Percentiles rank a stretch among this genome's conserved stretches.
phyloP scores from a whole-genome alignment of 208 protist genomes.

The Endotrypanum monterogeii region DNA sequence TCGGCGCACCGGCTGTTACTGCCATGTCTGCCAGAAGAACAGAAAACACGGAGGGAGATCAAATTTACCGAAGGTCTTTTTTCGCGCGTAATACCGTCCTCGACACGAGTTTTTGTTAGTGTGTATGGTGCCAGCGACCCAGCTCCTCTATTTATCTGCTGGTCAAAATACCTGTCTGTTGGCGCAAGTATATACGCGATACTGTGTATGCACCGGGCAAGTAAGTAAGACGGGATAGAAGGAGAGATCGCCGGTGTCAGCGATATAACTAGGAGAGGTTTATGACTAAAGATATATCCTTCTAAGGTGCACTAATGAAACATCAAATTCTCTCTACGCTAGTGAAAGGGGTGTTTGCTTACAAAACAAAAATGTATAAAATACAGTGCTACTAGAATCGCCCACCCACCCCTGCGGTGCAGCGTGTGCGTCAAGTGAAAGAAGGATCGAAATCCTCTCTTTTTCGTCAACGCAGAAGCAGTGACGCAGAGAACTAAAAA shows the following conservation, averaged over 20 bases:
- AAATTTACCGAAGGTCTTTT: background rate
- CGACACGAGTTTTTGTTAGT: background rate
- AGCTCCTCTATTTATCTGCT: background rate
- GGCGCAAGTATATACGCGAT: background rate
- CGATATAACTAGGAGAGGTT: background rate
- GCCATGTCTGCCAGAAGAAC: background rate
- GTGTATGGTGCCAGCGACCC: background rate
- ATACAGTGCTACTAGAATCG: background rate
- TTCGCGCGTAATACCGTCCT: too few species aligned
- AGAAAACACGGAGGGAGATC: background rate
- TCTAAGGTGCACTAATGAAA: background rate
- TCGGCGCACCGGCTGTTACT: background rate
- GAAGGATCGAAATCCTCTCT: too few species aligned
- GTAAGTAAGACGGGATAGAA: background rate
- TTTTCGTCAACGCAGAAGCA: too few species aligned
- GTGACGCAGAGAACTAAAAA: too few species aligned
- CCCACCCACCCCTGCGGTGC: too few species aligned
- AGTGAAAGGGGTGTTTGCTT: background rate
- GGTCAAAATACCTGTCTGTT: background rate
- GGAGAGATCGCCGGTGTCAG: background rate
- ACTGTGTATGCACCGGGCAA: background rate
- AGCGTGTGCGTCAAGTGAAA: too few species aligned
- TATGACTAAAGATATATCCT: background rate
- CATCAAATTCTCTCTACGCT: background rate
- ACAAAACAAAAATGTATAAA: too few species aligned